Percentiles rank a stretch among this genome's conserved stretches.
Evolutionary conservation across 345 rosid species (phyloP).

Genomic region (Populus davidiana): DNA sequence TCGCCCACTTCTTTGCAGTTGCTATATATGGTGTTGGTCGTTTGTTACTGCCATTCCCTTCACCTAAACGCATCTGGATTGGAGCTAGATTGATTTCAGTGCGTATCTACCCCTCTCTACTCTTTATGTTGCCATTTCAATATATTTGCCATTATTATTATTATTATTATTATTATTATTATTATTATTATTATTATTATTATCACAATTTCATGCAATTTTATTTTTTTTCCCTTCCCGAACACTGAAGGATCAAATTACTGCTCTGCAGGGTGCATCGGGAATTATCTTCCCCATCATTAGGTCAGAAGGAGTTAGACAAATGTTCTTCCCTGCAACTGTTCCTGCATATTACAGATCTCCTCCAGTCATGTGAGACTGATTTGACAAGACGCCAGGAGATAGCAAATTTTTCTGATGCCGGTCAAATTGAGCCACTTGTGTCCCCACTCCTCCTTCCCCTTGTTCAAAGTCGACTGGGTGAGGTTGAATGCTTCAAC

Average conservation of each 20-base stretch:
- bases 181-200: background rate
- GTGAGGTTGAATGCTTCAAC: background rate
- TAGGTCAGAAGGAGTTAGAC: slow-evolving; percentile 30
- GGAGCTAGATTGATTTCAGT: slow-evolving; percentile 27
- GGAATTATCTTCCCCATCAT: slow-evolving; percentile 35
- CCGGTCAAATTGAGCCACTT: background rate
- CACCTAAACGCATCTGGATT: slow-evolving; percentile 27
- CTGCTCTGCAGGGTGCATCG: slow-evolving; percentile 20
- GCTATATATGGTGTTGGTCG: slow-evolving; percentile 32
- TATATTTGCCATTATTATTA: background rate
- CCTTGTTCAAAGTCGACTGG: background rate
- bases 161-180: background rate
- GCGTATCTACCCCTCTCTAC: background rate
- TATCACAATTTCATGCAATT: background rate
- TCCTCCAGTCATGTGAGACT: slow-evolving; percentile 14
- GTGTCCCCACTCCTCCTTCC: background rate
- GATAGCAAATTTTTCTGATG: background rate
- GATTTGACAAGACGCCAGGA: background rate
- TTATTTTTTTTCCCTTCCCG: background rate
- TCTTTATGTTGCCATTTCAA: background rate
- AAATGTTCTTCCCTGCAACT: slow-evolving; percentile 33
- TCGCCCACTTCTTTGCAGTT: slow-evolving; percentile 28
- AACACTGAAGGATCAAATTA: background rate
- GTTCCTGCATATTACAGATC: slow-evolving; percentile 34
- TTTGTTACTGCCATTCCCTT: slow-evolving; percentile 29